phyloP scores from a whole-genome alignment of 768 basidiomycete species.

The Pluteus cervinus region DNA sequence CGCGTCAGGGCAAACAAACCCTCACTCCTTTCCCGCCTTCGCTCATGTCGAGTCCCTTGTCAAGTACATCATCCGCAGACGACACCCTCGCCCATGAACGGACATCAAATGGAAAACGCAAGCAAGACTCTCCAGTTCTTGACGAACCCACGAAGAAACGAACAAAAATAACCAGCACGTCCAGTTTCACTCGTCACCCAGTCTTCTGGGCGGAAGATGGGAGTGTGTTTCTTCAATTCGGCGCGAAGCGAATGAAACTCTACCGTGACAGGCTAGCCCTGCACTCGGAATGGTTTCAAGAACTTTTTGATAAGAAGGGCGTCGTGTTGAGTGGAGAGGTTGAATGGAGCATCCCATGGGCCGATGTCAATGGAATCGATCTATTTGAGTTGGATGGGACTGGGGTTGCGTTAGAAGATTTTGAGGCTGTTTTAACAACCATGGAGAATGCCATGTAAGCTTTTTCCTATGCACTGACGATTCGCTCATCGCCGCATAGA shows the following conservation, averaged over 20 bases:
- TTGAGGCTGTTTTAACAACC: slow-evolving; percentile 13
- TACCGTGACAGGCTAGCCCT: slow-evolving; percentile 12
- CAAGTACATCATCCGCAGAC: too few relatives aligned
- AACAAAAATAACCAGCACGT: too few relatives aligned
- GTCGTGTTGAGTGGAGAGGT: too few relatives aligned
- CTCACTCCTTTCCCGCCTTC: too few relatives aligned
- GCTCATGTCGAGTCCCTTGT: too few relatives aligned
- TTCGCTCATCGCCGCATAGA: slow-evolving; percentile 1
- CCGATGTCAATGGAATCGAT: slow-evolving; percentile 12
- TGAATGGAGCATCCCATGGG: not conserved
- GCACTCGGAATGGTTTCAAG: slow-evolving; percentile 12
- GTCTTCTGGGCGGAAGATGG: slow-evolving; percentile 15
- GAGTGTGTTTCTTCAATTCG: slow-evolving; percentile 10
- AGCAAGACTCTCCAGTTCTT: too few relatives aligned
- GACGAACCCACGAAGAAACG: too few relatives aligned
- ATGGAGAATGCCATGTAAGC: slow-evolving; percentile 10
- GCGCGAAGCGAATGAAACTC: slow-evolving; percentile 9
- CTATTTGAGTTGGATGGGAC: slow-evolving; percentile 17
- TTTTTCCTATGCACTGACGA: not conserved
- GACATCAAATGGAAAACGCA: too few relatives aligned
- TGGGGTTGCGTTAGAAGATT: slow-evolving; percentile 20
- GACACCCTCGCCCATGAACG: too few relatives aligned
- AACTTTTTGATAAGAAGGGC: slow-evolving; percentile 11
- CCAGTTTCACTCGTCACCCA: too few relatives aligned
- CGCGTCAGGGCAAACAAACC: too few relatives aligned